Evolutionary conservation across 1,139 yeast species (phyloP).

Genomic region (Blastobotrys malaysiensis): DNA sequence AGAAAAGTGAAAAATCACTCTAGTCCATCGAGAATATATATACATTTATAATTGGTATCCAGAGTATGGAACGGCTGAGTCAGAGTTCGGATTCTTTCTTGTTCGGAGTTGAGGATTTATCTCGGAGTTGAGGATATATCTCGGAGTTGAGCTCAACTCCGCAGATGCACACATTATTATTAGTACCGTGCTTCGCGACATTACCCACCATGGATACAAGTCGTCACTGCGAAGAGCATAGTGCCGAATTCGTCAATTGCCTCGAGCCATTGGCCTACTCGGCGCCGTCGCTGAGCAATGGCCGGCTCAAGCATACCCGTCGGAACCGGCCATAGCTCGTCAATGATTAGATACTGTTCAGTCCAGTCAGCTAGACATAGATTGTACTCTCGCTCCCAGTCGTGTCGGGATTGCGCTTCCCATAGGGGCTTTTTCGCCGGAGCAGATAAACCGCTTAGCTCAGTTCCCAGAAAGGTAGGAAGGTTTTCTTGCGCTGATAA

Average conservation of each 20-base stretch:
- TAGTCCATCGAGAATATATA: too few relatives aligned
- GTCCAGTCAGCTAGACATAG: constrained; percentile 8
- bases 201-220: constrained; percentile 19
- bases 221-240: constrained; percentile 10
- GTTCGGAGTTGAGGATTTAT: too few relatives aligned
- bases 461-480: constrained; percentile 4
- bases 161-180: too few relatives aligned
- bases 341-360: constrained; percentile 6
- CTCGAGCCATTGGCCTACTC: constrained; percentile 13
- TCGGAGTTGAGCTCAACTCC: background rate
- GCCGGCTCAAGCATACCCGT: constrained; percentile 1
- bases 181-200: too few relatives aligned
- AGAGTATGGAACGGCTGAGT: background rate
- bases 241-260: constrained; percentile 13
- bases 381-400: constrained; percentile 10
- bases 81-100: background rate
- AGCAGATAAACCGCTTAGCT: constrained; percentile 6
- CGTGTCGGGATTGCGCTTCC: constrained; percentile 5
- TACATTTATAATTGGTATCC: background rate
- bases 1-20: too few relatives aligned
- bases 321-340: constrained; percentile 12
- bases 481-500: constrained; percentile 2
- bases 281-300: background rate
- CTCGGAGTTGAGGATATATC: too few relatives aligned
- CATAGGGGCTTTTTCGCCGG: constrained; percentile 8